Evolutionary conservation across 306 rosid genomes (phyloP).

Genomic region (Inga oerstediana): DNA sequence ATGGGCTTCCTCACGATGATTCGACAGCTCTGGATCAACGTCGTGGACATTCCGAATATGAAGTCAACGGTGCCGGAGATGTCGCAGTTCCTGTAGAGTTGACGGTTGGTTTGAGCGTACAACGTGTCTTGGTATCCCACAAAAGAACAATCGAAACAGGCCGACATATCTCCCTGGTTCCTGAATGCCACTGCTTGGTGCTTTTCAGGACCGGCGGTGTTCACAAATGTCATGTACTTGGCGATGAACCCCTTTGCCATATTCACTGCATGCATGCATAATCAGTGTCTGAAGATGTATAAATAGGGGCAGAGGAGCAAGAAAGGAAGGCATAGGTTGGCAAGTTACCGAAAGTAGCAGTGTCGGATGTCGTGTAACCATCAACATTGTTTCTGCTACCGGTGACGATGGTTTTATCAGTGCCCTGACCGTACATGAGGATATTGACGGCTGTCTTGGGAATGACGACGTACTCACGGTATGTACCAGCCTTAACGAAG

Average conservation of each 20-base stretch:
- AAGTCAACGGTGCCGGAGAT: conserved; percentile 69
- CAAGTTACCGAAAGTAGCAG: conserved; percentile 57
- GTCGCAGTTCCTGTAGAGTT: conserved; percentile 64
- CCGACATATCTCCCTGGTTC: conserved; percentile 50
- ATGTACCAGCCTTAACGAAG: conserved; percentile 54
- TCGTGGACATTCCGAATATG: conserved; percentile 56
- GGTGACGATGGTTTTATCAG: conserved; percentile 57
- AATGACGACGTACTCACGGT: conserved; percentile 43
- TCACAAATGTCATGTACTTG: conserved; percentile 53
- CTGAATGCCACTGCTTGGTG: conserved; percentile 74
- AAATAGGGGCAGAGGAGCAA: not conserved
- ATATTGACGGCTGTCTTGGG: conserved; percentile 33
- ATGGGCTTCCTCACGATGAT: conserved; percentile 54
- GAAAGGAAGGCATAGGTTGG: not conserved
- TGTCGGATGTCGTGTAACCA: conserved; percentile 44
- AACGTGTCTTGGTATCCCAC: conserved; percentile 60
- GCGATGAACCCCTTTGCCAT: conserved; percentile 43
- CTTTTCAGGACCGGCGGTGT: conserved; percentile 58
- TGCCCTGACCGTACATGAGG: conserved; percentile 64
- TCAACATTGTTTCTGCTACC: conserved; percentile 45
- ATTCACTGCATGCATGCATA: conserved; percentile 38
- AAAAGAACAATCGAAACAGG: conserved; percentile 47
- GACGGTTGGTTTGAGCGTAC: conserved; percentile 51
- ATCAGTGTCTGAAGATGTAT: not conserved
- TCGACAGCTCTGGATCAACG: conserved; percentile 54